Conservation (phyloP, 1,284 basidiomycete genomes). For the Marasmius fiardii region DNA sequence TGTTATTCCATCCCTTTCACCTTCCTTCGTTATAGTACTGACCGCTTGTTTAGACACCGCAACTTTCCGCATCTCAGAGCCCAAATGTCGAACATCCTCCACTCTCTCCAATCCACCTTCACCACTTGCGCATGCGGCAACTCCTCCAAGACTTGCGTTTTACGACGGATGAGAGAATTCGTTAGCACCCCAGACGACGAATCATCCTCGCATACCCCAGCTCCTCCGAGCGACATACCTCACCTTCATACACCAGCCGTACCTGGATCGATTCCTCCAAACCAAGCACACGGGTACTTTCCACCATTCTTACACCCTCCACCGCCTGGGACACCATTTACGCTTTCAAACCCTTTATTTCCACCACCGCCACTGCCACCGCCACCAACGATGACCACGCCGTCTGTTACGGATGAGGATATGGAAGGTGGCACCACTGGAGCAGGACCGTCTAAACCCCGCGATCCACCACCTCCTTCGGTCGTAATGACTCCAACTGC, state of each 20-base stretch:
- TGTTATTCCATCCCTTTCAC: conserved; percentile 13
- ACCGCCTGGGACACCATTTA: neutral
- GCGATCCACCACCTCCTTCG: too few relatives aligned
- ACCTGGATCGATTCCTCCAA: neutral
- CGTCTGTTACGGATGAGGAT: too few relatives aligned
- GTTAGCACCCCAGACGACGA: conserved; percentile 29
- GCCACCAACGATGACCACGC: too few relatives aligned
- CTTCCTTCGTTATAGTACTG: conserved; percentile 12
- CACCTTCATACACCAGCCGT: neutral
- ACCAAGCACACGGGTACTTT: neutral
- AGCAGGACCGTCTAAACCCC: too few relatives aligned
- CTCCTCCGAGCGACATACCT: neutral
- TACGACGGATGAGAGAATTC: conserved; percentile 64
- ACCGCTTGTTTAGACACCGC: conserved; percentile 35
- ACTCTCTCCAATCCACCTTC: conserved; percentile 71
- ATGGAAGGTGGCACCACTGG: too few relatives aligned
- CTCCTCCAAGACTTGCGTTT: conserved; percentile 58
- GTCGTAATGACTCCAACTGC: too few relatives aligned
- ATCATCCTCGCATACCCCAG: neutral
- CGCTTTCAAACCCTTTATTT: neutral
- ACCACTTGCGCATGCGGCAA: conserved; percentile 75
- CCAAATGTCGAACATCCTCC: conserved; percentile 70
- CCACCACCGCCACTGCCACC: neutral
- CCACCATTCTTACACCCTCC: neutral
- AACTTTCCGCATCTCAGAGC: conserved; percentile 52